Percentiles rank a stretch among this genome's conserved stretches.
phyloP scores from a whole-genome alignment of 2,329 filamentous ascomycete genomes.

The Colletotrichum higginsianum region DNA sequence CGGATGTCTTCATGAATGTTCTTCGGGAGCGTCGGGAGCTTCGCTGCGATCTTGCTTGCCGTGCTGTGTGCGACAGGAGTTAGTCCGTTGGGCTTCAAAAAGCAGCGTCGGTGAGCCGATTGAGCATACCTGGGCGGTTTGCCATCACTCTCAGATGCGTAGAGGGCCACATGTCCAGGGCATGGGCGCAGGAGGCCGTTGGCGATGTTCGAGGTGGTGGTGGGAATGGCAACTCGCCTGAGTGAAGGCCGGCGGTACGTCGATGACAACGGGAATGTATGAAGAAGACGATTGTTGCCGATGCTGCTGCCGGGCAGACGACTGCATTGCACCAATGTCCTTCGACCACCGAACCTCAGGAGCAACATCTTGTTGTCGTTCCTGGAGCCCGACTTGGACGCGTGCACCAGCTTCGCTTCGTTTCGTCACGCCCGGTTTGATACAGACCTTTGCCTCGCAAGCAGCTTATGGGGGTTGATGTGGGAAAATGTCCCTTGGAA shows the following conservation, averaged over 20 bases:
- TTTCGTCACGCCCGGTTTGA: background rate
- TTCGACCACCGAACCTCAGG: slow-evolving; percentile 25
- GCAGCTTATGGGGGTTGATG: background rate
- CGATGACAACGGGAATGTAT: slow-evolving; percentile 4
- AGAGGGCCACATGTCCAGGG: slow-evolving; percentile 13
- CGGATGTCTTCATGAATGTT: slow-evolving; percentile 88
- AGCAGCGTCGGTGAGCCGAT: background rate
- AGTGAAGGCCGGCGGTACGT: background rate
- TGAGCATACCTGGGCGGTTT: slow-evolving; percentile 12
- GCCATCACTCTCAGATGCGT: slow-evolving; percentile 16
- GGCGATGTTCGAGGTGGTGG: background rate
- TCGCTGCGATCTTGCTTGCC: slow-evolving; percentile 25
- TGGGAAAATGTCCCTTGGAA: background rate
- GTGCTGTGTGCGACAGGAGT: slow-evolving; percentile 7
- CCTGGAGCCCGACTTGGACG: slow-evolving; percentile 14
- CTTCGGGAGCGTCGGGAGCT: slow-evolving; percentile 26
- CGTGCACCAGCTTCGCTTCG: slow-evolving; percentile 14
- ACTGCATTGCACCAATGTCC: slow-evolving; percentile 10
- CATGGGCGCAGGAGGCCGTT: background rate
- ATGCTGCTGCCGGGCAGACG: slow-evolving; percentile 1
- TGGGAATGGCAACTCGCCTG: slow-evolving; percentile 3
- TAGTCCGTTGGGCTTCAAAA: background rate
- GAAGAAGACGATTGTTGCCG: background rate
- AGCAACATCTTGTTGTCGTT: slow-evolving; percentile 16
- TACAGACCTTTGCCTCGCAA: background rate